phyloP scores from a whole-genome alignment of 768 basidiomycete genomes.

The Tulasnella sp. region DNA sequence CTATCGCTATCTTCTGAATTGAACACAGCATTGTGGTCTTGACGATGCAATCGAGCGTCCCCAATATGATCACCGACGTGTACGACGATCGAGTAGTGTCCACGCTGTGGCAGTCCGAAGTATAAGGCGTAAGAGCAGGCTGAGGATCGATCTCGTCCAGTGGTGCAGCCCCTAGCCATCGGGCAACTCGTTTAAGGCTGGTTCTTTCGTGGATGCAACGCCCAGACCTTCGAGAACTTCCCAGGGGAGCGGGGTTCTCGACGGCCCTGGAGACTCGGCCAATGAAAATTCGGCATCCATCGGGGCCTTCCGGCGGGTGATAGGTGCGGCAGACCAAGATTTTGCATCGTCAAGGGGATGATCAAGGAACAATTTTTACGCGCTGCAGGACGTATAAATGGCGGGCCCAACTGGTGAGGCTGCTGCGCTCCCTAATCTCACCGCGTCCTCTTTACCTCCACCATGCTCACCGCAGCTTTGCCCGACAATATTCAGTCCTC shows the following conservation, averaged over 20 bases:
- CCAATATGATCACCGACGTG: not conserved
- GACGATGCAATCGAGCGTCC: not conserved
- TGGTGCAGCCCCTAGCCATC: not conserved
- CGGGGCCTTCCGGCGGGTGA: slow-evolving; percentile 4
- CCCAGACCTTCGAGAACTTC: not conserved
- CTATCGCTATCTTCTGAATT: no score
- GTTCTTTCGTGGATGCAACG: not conserved
- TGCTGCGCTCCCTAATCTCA: not conserved
- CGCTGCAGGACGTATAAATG: not conserved
- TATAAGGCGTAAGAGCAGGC: not conserved
- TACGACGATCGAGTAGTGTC: not conserved
- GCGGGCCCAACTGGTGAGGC: not conserved
- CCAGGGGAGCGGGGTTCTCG: not conserved
- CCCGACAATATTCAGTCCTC: not conserved
- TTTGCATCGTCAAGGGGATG: slow-evolving; percentile 11
- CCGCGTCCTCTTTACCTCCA: not conserved
- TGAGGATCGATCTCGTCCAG: not conserved
- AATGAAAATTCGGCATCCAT: not conserved
- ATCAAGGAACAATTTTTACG: not conserved
- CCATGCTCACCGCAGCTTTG: not conserved
- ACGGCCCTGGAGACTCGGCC: not conserved
- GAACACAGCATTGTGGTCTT: no score
- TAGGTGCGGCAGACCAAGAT: not conserved
- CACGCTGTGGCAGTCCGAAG: not conserved
- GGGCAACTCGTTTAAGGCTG: not conserved